Evolutionary conservation across 129 eudicot species (phyloP), one percentile per base, ranked within the genome.

Genomic region (Lactuca saligna): DNA sequence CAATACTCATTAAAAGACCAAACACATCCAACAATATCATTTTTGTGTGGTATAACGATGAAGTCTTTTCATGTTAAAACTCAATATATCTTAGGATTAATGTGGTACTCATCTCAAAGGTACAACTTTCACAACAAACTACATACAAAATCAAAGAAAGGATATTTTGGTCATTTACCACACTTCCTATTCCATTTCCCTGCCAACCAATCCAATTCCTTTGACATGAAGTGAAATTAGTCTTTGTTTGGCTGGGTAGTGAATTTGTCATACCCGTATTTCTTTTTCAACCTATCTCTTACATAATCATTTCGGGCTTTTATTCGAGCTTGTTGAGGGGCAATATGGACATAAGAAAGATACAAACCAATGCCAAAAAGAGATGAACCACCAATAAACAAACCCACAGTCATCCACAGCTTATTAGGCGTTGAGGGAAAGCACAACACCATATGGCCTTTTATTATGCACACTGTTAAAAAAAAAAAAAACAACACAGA

Each of bases 251-350:
- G 75, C 31, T 54, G 8, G 10, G 42, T 51, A 37, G 8, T 66
- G 29, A 59, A 78, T 58, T 82, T 81, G 68, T 86, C 93, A 57
- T 83, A 78, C 65, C 96, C 97, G 31, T 83, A 78, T 71, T 84
- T 89, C 85, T 86, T 81, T 59, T 70, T 86, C 63, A 89, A 71
- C 37, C 72, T 75, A 54, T 81, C 95, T 53, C 57, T 86, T 37
- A 92, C 90, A 41, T 62, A 89, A 50, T 89, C 95, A 59, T 64
- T 78, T 16, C 98, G 86, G 56, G 91, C 96, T 84, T 86, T 74
- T 65, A 80, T 77, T 63, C 91, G 82, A 76, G 98, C 96, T 82
- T 86, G 91, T 72, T 88, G 96, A 67, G 96, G 98, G n/a, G 91
- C 96, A 69, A 79, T 74, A 69, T 88, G 80, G 41, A 79, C 83